Base-by-base conservation (phyloP, 2,329 filamentous ascomycete genomes). In the Fusarium zealandicum region DNA sequence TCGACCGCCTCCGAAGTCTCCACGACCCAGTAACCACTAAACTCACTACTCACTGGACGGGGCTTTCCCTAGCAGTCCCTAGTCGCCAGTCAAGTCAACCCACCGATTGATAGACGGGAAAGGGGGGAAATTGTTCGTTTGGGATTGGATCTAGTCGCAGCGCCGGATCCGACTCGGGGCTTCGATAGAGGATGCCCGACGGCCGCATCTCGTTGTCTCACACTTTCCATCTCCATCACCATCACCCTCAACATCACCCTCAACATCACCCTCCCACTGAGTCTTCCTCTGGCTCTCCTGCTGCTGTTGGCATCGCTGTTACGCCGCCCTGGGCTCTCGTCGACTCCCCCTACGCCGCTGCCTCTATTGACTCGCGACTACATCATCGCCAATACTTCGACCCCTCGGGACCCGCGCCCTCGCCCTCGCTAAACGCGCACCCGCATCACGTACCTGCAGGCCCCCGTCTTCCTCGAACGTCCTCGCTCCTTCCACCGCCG, bases 401-500 rank as follows among this genome's bases (percentile, higher is more conserved):
- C 48, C 54, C 49, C 39, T 56, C 48, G 42, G 60, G 54, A 58
- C 59, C 54, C 35, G 40, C 55, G 27, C 53, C 57, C 12, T 59
- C 57, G 49, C 38, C 45, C n/a, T 65, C 57, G 49, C 59, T 55
- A 59, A 62, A 63, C 41, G 55, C 56, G 35, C 32, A 52, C 48
- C 59, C 69, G 54, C 63, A 68, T 60, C 66, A 70, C 53, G 66
- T 64, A 35, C 66, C 66, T 37, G 50, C 72, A 33, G 67, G 69
- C 14, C 54, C 69, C 40, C 73, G 72, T 36, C 72, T 73, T 35
- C 75, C 76, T 40, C 75, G 76, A 57, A 75, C 72, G 20, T 78
- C 77, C 27, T 79, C 78, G 37, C 70, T 80, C 46, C 68, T 78
- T n/a, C 75, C 76, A 36, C 71, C 76, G 30, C 69, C 72, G 59